Base-by-base conservation (phyloP, 768 basidiomycete genomes). In the Trametes maxima region DNA sequence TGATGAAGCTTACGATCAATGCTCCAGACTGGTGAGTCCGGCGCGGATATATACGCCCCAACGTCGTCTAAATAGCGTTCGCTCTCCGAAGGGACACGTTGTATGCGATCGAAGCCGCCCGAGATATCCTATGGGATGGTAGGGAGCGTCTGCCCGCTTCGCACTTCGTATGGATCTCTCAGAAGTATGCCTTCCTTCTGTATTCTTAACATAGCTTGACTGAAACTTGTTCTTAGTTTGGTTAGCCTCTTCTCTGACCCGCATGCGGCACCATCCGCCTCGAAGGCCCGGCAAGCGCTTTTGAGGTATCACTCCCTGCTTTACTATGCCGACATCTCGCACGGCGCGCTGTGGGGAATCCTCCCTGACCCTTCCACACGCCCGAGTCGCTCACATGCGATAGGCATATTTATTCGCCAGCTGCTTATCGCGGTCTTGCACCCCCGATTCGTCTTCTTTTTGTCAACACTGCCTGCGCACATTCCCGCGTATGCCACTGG, bases 261-360 rank as follows among this genome's bases (percentile, higher is more conserved):
- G 8, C 79, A 86, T 62, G 77, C 83, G 17, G 82, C 84, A 1
- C 74, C 81, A 7, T 83, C 85, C 63, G 79, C 88, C 71, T 76
- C 73, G 51, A 75, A 78, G 5, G 82, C 88, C 55, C 87, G 85
- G 70, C 79, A 82, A 10, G 77, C 82, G 33, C 84, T 99, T 46
- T 82, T 94, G 56, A 85, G 85, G 69, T 99, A 99, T 71, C 89
- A 93, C 72, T 90, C 91, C 12, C 84, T 94, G 47, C 83, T 94
- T 28, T 82, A 89, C 65, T 83, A 89, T 5, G 83, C 93, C 11
- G 79, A 86, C 90, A 97, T 78, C 82, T 87, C 54, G 85, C 91
- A 39, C 79, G 95, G 28, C 84, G 86, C 55, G 81, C 88, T 53
- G 79, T 95, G 46, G 87, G 91, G 19, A 80, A 94, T 53, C 89